Evolutionary conservation across 805 yeast genomes (phyloP).

Genomic region (Saccharomycopsis schoenii): DNA sequence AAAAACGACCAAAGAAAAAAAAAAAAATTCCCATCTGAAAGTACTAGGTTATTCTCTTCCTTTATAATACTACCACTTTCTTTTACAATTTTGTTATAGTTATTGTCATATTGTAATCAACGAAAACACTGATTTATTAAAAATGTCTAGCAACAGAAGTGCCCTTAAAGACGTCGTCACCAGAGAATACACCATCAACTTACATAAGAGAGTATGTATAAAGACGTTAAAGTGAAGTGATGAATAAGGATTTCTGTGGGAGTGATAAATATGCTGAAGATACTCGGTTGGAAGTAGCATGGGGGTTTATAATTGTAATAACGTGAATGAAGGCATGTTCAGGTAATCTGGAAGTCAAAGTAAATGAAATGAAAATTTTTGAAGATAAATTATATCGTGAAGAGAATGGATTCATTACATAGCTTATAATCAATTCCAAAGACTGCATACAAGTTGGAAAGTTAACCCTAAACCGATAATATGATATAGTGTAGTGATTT

Average conservation of each 20-base stretch:
- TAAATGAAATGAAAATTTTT: too few relatives aligned
- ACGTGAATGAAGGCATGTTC: too few relatives aligned
- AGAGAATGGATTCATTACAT: too few relatives aligned
- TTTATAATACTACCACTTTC: background rate
- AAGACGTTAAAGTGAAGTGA: background rate
- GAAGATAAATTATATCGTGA: too few relatives aligned
- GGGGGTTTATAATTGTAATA: too few relatives aligned
- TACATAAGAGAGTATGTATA: conserved; percentile 93
- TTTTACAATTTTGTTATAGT: background rate
- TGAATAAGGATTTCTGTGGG: background rate
- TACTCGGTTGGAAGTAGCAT: background rate
- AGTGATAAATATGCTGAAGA: background rate
- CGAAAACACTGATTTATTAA: conserved; percentile 23
- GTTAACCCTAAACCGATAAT: too few relatives aligned
- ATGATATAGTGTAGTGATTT: too few relatives aligned
- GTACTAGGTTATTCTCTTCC: background rate
- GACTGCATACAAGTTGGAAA: too few relatives aligned
- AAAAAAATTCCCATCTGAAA: conserved; percentile 1
- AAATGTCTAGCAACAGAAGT: conserved; percentile 46
- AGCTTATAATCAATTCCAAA: background rate
- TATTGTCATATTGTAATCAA: background rate
- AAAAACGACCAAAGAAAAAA: background rate
- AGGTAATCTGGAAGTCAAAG: too few relatives aligned
- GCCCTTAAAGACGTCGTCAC: conserved; percentile 98
- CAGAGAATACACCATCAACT: conserved; percentile 99